Conservation (phyloP, 2,329 filamentous ascomycete genomes). For the Diaporthe aspalathi region DNA sequence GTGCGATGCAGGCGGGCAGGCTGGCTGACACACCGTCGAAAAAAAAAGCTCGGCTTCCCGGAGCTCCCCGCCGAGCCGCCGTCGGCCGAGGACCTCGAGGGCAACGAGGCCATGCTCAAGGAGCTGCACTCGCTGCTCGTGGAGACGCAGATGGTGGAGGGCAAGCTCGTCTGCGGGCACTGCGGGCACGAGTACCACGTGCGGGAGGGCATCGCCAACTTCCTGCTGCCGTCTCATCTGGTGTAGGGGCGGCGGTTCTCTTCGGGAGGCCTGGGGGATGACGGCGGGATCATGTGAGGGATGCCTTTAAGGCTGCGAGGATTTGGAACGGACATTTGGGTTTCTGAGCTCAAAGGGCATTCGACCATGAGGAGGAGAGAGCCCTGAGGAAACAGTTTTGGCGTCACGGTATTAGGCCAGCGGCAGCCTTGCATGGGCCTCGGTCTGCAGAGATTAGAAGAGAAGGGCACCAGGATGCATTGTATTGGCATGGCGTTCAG, state of each 20-base stretch:
- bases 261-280: background rate
- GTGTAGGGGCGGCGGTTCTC: constrained; percentile 59
- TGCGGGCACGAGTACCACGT: constrained; percentile 95
- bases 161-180: constrained; percentile 88
- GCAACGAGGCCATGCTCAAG: constrained; percentile 76
- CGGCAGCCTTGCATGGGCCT: too few species aligned
- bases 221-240: constrained; percentile 91
- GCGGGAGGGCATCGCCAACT: constrained; percentile 97
- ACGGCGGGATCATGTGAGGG: background rate
- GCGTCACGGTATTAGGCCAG: background rate
- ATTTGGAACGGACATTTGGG: background rate
- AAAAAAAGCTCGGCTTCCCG: constrained; percentile 79
- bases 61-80: constrained; percentile 74
- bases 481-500: constrained; percentile 36
- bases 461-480: background rate
- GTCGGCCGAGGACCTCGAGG: constrained; percentile 69
- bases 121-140: constrained; percentile 86
- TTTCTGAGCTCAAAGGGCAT: background rate
- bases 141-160: constrained; percentile 90
- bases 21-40: constrained; percentile 18
- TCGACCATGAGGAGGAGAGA: background rate
- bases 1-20: too few species aligned
- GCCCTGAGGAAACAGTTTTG: background rate
- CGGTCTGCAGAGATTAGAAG: background rate
- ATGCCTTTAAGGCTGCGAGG: too few species aligned